phyloP scores from a whole-genome alignment of 495 filamentous ascomycete species.

The Hypoxylon perforatum region DNA sequence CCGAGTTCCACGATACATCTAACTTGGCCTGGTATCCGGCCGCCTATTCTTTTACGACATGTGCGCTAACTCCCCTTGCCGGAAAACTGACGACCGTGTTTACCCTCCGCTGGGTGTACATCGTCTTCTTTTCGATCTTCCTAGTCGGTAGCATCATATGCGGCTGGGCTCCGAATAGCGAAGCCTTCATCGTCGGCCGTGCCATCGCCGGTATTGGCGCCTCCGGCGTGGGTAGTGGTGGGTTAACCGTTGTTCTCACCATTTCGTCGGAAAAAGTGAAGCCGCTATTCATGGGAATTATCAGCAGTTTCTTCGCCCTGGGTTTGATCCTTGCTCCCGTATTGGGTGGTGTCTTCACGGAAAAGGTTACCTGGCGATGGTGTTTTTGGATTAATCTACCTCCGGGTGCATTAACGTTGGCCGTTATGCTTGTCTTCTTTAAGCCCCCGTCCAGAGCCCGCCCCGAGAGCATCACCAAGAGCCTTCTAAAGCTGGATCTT shows the following conservation, averaged over 20 bases:
- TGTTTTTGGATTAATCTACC: slow-evolving; percentile 65
- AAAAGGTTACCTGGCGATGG: too few relatives aligned
- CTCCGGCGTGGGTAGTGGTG: slow-evolving; percentile 30
- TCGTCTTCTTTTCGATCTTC: slow-evolving; percentile 33
- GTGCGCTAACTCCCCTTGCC: slow-evolving; percentile 26
- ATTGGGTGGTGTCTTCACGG: slow-evolving; percentile 41
- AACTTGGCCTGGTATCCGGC: slow-evolving; percentile 37
- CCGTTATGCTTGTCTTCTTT: slow-evolving; percentile 50
- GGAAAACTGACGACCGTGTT: slow-evolving; percentile 31
- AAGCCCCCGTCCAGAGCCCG: slow-evolving; percentile 18
- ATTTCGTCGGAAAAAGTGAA: slow-evolving; percentile 9
- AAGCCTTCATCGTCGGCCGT: slow-evolving; percentile 57
- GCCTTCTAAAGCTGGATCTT: slow-evolving; percentile 40
- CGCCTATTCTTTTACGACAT: slow-evolving; percentile 30
- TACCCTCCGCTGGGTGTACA: slow-evolving; percentile 27
- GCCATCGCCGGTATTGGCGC: slow-evolving; percentile 57
- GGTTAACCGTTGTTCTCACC: slow-evolving; percentile 22
- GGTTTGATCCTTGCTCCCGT: slow-evolving; percentile 55
- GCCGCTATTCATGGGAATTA: slow-evolving; percentile 20
- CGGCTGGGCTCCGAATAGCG: slow-evolving; percentile 53
- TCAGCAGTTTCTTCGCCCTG: slow-evolving; percentile 37
- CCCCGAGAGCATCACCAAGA: slow-evolving; percentile 1
- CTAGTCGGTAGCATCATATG: slow-evolving; percentile 49
- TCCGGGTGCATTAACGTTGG: slow-evolving; percentile 49
- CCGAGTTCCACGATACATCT: slow-evolving; percentile 23